Conservation (phyloP, 2,329 filamentous ascomycete species). For the Aspergillus alliaceus region DNA sequence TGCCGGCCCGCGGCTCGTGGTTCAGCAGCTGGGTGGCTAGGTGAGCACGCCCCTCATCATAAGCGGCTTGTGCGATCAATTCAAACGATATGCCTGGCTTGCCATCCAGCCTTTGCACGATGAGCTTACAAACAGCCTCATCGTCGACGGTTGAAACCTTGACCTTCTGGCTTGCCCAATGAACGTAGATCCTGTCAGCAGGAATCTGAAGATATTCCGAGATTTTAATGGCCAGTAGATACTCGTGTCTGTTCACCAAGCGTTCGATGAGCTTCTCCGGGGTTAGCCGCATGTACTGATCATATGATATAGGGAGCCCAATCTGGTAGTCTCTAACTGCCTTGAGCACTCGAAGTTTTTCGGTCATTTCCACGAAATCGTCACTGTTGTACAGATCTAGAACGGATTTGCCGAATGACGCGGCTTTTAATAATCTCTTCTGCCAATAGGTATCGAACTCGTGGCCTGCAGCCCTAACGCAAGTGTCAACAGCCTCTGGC, state of each 20-base stretch:
- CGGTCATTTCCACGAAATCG: conserved; percentile 98
- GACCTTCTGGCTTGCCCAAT: conserved; percentile 96
- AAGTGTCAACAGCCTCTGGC: conserved; percentile 89
- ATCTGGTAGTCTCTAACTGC: conserved; percentile 89
- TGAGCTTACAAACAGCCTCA: conserved; percentile 78
- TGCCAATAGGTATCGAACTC: conserved; percentile 92
- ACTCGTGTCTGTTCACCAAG: conserved; percentile 85
- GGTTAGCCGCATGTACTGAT: conserved; percentile 88
- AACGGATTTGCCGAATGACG: conserved; percentile 96
- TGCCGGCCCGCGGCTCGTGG: conserved; percentile 90
- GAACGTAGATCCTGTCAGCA: conserved; percentile 87
- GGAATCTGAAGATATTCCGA: conserved; percentile 84
- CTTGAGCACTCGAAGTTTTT: conserved; percentile 87
- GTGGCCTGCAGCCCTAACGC: conserved; percentile 87
- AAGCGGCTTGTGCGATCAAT: conserved; percentile 85
- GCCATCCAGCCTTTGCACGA: conserved; percentile 81
- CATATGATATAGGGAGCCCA: conserved; percentile 85
- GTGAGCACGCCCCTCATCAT: conserved; percentile 86
- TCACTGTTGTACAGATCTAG: conserved; percentile 97
- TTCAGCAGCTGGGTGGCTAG: conserved; percentile 89
- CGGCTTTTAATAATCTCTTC: conserved; percentile 91
- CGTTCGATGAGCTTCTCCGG: conserved; percentile 85
- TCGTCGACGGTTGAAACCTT: conserved; percentile 81
- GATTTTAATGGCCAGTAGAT: conserved; percentile 83
- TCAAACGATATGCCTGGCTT: conserved; percentile 96